phyloP scores from a whole-genome alignment of 139 green algal genomes.

The Mesotaenium endlicherianum region DNA sequence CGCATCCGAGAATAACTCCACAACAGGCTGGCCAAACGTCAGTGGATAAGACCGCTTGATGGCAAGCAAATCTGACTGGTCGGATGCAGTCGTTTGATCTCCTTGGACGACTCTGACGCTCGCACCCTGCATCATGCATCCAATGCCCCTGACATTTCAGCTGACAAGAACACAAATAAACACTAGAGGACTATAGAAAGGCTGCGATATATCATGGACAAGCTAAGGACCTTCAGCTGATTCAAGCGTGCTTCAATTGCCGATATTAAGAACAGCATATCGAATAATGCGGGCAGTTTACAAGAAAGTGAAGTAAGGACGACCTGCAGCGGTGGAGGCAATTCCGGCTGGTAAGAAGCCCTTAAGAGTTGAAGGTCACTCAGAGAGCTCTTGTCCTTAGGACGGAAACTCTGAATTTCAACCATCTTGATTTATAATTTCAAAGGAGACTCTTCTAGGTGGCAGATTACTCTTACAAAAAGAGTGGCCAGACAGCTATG shows the following conservation, averaged over 20 bases:
- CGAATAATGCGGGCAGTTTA: too few species aligned
- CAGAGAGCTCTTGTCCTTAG: background rate
- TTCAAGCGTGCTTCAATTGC: too few species aligned
- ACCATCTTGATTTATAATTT: too few species aligned
- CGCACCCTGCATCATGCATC: background rate
- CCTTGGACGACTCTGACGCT: background rate
- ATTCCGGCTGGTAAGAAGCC: background rate
- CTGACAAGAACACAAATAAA: background rate
- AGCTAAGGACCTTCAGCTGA: too few species aligned
- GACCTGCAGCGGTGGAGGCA: background rate
- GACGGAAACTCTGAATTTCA: background rate
- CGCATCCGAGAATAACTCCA: too few species aligned
- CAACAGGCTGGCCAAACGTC: background rate
- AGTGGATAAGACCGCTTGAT: background rate
- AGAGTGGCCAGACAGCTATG: too few species aligned
- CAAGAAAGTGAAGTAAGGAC: too few species aligned
- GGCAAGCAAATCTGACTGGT: background rate
- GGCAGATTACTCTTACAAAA: too few species aligned
- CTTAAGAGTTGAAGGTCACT: background rate
- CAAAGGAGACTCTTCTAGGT: too few species aligned
- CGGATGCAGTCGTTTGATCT: background rate
- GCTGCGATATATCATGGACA: background rate
- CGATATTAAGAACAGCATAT: too few species aligned
- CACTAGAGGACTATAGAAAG: background rate
- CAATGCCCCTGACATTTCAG: background rate